Evolutionary conservation across 1,284 basidiomycete species (phyloP).

Genomic region (Cutaneotrichosporon sp.): DNA sequence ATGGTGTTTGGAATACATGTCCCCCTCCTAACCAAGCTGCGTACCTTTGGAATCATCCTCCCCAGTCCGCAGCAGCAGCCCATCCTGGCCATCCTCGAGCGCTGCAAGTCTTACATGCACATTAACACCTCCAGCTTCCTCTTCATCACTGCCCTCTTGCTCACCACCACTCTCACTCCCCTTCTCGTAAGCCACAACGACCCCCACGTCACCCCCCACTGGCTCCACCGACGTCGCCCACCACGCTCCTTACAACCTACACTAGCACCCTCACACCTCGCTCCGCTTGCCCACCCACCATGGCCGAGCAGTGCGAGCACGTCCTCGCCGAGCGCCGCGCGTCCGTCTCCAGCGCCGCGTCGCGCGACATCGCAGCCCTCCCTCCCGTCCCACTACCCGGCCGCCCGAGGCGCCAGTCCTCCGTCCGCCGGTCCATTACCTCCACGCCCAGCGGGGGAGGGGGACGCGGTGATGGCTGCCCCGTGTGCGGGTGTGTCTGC

Average conservation of each 20-base stretch:
- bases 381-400: not conserved
- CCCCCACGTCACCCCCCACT: not conserved
- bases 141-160: not conserved
- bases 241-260: not conserved
- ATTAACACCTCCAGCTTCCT: no score
- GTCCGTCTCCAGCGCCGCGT: not conserved
- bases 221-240: not conserved
- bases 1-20: no score
- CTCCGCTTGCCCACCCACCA: not conserved
- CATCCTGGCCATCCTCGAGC: no score
- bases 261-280: not conserved
- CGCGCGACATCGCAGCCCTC: not conserved
- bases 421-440: not conserved
- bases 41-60: not conserved
- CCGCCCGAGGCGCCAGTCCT: not conserved
- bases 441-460: not conserved
- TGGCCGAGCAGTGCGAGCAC: conserved; percentile 8
- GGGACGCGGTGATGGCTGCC: not conserved
- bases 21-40: no score
- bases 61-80: no score
- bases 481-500: not conserved
- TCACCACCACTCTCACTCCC: not conserved
- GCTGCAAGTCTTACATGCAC: no score
- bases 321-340: conserved; percentile 8
- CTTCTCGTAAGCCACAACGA: not conserved